Evolutionary conservation across 2,329 filamentous ascomycete species (phyloP).

Genomic region (Fusarium chlamydosporum): DNA sequence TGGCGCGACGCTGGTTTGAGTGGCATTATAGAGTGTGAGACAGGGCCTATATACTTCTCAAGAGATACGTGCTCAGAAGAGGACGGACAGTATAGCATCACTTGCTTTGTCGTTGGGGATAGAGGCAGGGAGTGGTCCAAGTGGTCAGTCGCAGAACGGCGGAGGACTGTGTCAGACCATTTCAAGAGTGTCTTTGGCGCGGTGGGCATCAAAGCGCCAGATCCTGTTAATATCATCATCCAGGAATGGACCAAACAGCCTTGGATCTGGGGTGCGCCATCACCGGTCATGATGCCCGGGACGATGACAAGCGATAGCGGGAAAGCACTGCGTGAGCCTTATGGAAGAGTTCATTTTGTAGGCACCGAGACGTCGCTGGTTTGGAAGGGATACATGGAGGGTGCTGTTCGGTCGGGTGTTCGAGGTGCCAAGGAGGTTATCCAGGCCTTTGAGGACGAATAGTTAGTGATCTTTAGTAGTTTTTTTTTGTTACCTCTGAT

Average conservation of each 20-base stretch:
- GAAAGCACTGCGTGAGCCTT: conserved; percentile 50
- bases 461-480: not conserved
- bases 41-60: conserved; percentile 50
- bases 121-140: conserved; percentile 43
- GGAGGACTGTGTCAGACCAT: conserved; percentile 11
- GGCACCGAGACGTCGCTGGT: conserved; percentile 45
- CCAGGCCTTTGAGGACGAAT: conserved; percentile 21
- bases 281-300: conserved; percentile 41
- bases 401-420: conserved; percentile 43
- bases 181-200: conserved; percentile 30
- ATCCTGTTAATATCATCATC: conserved; percentile 37
- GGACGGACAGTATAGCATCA: conserved; percentile 49
- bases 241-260: conserved; percentile 43
- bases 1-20: conserved; percentile 61
- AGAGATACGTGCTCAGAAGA: conserved; percentile 48
- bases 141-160: conserved; percentile 17
- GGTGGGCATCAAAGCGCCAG: conserved; percentile 21
- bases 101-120: conserved; percentile 54
- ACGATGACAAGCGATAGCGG: conserved; percentile 24
- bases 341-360: conserved; percentile 49
- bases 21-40: conserved; percentile 58
- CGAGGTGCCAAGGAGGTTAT: conserved; percentile 41
- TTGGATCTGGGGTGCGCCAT: conserved; percentile 34
- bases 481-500: not conserved
- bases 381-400: conserved; percentile 52